These are phyloP conservation scores for Mucor irregularis DNA, from an alignment of 371 early-diverging fungal species.

Conservation along the genomic window DNA sequence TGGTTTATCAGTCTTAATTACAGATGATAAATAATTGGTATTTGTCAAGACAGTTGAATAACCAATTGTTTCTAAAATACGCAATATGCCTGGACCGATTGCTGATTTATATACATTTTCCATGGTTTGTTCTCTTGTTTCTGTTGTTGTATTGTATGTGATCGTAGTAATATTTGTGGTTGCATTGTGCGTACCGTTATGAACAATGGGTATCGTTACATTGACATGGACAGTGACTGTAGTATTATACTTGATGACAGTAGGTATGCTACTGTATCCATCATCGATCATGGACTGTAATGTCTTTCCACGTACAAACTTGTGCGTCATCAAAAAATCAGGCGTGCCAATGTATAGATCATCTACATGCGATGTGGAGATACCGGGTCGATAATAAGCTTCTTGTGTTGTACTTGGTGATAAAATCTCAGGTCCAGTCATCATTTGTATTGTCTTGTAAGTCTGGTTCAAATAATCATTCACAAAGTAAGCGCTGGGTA, in stretches of 20 bases:
- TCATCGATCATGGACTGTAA: constrained; percentile 13
- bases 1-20: constrained; percentile 12
- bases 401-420: neutral
- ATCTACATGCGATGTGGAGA: constrained; percentile 26
- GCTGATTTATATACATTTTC: constrained; percentile 33
- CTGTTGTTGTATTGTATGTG: constrained; percentile 24
- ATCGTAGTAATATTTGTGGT: too few relatives aligned
- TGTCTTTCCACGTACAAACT: constrained; percentile 13
- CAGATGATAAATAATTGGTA: constrained; percentile 39
- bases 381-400: constrained; percentile 19
- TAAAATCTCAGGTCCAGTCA: constrained; percentile 14
- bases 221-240: neutral
- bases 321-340: constrained; percentile 28
- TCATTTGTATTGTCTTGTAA: constrained; percentile 8
- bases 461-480: constrained; percentile 14
- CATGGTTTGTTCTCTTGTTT: constrained; percentile 8
- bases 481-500: constrained; percentile 1
- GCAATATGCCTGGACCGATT: constrained; percentile 49
- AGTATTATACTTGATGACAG: neutral
- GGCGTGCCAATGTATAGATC: constrained; percentile 15
- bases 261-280: constrained; percentile 8
- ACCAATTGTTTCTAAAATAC: constrained; percentile 46
- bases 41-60: constrained; percentile 43
- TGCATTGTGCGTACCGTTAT: too few relatives aligned
- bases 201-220: too few relatives aligned